These are phyloP conservation scores for Eragrostis tef DNA, from an alignment of 202 grass and related monocot species.

Conservation along the genomic window DNA sequence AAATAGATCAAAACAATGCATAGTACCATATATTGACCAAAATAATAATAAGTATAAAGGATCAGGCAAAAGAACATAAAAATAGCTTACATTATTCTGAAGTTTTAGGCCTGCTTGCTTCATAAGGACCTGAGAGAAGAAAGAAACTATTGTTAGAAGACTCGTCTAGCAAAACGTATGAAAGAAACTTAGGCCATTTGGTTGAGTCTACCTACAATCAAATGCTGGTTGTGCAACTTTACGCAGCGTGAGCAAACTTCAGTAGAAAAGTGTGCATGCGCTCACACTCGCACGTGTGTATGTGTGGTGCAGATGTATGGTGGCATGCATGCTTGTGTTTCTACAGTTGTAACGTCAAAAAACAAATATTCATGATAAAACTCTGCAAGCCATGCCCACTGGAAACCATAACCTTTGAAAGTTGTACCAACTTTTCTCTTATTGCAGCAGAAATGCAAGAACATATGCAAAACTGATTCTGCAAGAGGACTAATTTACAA, in stretches of 20 bases:
- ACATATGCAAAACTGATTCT: not conserved
- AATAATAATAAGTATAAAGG: constrained; percentile 24
- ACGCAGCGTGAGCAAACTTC: too few relatives aligned
- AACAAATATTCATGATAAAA: not conserved
- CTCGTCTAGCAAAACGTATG: not conserved
- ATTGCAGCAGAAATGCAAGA: constrained; percentile 1
- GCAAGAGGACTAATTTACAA: not conserved
- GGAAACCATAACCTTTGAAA: constrained; percentile 7
- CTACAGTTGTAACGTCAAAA: not conserved
- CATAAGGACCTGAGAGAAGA: constrained; percentile 71
- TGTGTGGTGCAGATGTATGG: not conserved
- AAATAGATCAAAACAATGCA: constrained; percentile 27
- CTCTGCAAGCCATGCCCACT: not conserved
- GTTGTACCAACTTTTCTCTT: not conserved
- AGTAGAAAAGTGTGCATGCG: not conserved
- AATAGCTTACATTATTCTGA: constrained; percentile 68
- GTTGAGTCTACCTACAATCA: not conserved
- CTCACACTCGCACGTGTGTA: too few relatives aligned
- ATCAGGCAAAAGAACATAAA: constrained; percentile 31
- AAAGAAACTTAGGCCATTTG: not conserved
- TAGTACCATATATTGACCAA: constrained; percentile 29
- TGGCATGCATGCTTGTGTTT: not conserved
- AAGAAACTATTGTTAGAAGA: constrained; percentile 17
- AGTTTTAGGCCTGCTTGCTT: constrained; percentile 95
- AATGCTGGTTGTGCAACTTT: not conserved